A percentile compares a stretch with the other conserved stretches of the same genome.
phyloP scores from a whole-genome alignment of 106 monocot species.

The Dendrobium nobile region DNA sequence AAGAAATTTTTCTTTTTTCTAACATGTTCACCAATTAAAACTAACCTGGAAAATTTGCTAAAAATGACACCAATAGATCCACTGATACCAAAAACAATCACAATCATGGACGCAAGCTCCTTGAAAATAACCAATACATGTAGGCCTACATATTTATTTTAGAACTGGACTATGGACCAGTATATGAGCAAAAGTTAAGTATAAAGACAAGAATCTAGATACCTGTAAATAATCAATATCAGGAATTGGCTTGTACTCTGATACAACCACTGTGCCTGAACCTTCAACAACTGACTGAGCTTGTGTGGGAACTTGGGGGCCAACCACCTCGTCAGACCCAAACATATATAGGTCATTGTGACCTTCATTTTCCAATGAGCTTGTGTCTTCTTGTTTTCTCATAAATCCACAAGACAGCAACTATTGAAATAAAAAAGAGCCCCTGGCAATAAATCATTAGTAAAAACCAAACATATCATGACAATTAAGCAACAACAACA shows the following conservation, averaged over 20 bases:
- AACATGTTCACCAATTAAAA: neutral
- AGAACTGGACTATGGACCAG: neutral
- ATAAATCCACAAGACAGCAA: slow-evolving; percentile 53
- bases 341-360: slow-evolving; percentile 23
- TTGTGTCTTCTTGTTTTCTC: slow-evolving; percentile 25
- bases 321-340: slow-evolving; percentile 50
- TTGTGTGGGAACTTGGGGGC: slow-evolving; percentile 65
- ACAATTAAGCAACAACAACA: neutral
- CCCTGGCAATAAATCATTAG: slow-evolving; percentile 95
- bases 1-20: neutral
- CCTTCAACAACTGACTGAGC: slow-evolving; percentile 76
- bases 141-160: neutral
- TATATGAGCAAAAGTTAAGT: neutral
- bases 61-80: neutral
- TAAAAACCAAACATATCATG: slow-evolving; percentile 75
- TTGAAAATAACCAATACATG: neutral
- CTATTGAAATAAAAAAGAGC: slow-evolving; percentile 78
- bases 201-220: slow-evolving; percentile 5
- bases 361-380: slow-evolving; percentile 19
- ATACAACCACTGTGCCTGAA: slow-evolving; percentile 51
- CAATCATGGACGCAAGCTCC: neutral
- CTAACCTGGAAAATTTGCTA: neutral
- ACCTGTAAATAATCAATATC: slow-evolving; percentile 98
- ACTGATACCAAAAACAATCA: neutral
- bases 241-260: slow-evolving; percentile 86